These are phyloP conservation scores for Coemansia sp. DNA, from an alignment of 192 early-diverging fungal genomes.

Conservation along the genomic window DNA sequence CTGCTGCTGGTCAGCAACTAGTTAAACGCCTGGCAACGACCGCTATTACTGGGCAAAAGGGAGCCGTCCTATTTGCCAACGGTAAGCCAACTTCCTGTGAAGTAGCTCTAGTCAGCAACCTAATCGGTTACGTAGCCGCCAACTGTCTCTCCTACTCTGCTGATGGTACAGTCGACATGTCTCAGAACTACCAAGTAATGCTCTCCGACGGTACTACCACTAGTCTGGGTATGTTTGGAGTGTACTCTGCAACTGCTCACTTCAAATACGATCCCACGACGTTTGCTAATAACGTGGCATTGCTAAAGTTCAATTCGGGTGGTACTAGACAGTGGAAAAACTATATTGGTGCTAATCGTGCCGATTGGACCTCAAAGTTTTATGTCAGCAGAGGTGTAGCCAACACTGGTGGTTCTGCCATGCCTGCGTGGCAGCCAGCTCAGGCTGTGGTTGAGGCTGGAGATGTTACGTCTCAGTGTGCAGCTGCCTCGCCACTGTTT, in stretches of 20 bases:
- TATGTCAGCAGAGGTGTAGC: constrained; percentile 17
- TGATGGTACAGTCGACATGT: constrained; percentile 7
- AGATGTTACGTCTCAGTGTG: constrained; percentile 20
- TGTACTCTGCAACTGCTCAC: constrained; percentile 23
- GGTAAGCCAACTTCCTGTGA: constrained; percentile 39
- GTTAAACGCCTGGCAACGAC: constrained; percentile 33
- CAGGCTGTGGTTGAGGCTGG: constrained; percentile 13
- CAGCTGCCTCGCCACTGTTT: constrained; percentile 24
- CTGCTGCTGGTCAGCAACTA: constrained; percentile 45
- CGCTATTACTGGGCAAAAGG: constrained; percentile 21
- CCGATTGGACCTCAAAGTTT: constrained; percentile 36
- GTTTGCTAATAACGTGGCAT: constrained; percentile 49
- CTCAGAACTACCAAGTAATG: constrained; percentile 31
- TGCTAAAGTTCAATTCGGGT: constrained; percentile 27
- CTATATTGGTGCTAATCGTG: constrained; percentile 49
- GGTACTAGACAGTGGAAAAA: constrained; percentile 22
- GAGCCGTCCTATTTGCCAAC: constrained; percentile 35
- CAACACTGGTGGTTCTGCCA: constrained; percentile 1
- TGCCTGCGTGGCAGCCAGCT: not conserved
- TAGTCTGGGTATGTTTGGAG: constrained; percentile 21
- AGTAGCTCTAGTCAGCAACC: constrained; percentile 47
- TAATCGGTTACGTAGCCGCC: constrained; percentile 40
- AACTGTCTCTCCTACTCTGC: constrained; percentile 29
- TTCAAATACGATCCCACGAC: constrained; percentile 32
- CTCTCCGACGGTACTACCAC: constrained; percentile 24